These are phyloP conservation scores for Chrysosporium keratinophilum DNA, from an alignment of 2,329 filamentous ascomycete genomes.

Conservation along the genomic window DNA sequence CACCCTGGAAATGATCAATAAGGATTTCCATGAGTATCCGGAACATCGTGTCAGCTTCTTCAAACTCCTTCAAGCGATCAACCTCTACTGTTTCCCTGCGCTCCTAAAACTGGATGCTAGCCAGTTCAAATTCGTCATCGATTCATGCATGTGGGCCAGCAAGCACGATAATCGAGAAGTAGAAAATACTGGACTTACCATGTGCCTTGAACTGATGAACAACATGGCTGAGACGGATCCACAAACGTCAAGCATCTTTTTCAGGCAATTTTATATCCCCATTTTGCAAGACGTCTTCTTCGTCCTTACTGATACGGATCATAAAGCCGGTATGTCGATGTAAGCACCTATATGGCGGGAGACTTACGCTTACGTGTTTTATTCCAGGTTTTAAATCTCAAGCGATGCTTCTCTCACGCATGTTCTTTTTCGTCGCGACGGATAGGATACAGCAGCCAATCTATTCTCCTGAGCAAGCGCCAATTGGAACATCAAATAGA, in stretches of 20 bases:
- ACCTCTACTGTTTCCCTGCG: constrained; percentile 91
- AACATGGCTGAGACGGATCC: constrained; percentile 91
- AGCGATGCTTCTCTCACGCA: constrained; percentile 80
- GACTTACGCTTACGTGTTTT: constrained; percentile 6
- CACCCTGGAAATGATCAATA: constrained; percentile 99
- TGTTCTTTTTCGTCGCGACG: constrained; percentile 88
- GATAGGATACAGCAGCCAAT: constrained; percentile 90
- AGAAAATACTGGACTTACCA: constrained; percentile 88
- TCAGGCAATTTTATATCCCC: constrained; percentile 92
- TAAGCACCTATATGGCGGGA: neutral
- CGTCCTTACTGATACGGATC: constrained; percentile 90
- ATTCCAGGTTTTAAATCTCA: constrained; percentile 79
- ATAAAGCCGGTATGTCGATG: constrained; percentile 63
- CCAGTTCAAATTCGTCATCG: constrained; percentile 98
- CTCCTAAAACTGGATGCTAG: constrained; percentile 87
- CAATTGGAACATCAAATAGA: constrained; percentile 71
- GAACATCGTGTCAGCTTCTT: constrained; percentile 99
- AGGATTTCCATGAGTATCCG: constrained; percentile 98
- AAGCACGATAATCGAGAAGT: constrained; percentile 99
- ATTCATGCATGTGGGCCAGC: constrained; percentile 99
- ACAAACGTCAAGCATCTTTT: constrained; percentile 83
- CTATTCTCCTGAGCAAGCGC: constrained; percentile 73
- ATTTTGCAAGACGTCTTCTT: constrained; percentile 98
- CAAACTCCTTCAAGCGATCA: constrained; percentile 90
- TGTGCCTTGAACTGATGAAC: constrained; percentile 94